Conservation (phyloP, 371 early-diverging fungal genomes). For the Mucor piriformis region DNA sequence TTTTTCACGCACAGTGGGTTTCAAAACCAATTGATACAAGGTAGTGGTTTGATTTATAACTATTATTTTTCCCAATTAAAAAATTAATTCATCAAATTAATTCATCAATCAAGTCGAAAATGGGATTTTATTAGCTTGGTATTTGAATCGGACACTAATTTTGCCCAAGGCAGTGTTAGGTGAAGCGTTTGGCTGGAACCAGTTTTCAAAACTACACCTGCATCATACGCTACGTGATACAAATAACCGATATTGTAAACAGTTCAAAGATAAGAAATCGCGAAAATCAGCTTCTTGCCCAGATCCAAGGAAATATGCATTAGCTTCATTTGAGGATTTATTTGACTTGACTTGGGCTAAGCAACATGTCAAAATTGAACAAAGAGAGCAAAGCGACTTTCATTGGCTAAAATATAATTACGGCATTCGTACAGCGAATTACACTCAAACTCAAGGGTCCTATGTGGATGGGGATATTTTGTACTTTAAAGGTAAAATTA, state of each 20-base stretch:
- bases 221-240: conserved; percentile 47
- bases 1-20: conserved; percentile 65
- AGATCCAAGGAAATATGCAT: conserved; percentile 29
- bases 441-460: conserved; percentile 9
- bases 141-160: conserved; percentile 52
- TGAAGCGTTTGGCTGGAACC: conserved; percentile 53
- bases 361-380: conserved; percentile 40
- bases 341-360: conserved; percentile 52
- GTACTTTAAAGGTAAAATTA: conserved; percentile 45
- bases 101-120: conserved; percentile 69
- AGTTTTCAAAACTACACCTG: conserved; percentile 35
- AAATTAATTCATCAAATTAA: no score
- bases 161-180: conserved; percentile 56
- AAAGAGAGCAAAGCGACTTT: conserved; percentile 39
- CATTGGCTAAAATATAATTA: conserved; percentile 41
- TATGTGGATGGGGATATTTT: conserved; percentile 47
- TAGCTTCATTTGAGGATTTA: conserved; percentile 46
- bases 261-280: conserved; percentile 9
- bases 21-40: conserved; percentile 62
- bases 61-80: no score
- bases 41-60: no score
- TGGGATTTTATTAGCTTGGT: conserved; percentile 59
- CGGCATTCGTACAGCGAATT: conserved; percentile 15
- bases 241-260: conserved; percentile 9
- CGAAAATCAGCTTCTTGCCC: conserved; percentile 35